Base-by-base conservation (phyloP, 768 basidiomycete genomes). In the Cantharellus cinnabarinus region DNA sequence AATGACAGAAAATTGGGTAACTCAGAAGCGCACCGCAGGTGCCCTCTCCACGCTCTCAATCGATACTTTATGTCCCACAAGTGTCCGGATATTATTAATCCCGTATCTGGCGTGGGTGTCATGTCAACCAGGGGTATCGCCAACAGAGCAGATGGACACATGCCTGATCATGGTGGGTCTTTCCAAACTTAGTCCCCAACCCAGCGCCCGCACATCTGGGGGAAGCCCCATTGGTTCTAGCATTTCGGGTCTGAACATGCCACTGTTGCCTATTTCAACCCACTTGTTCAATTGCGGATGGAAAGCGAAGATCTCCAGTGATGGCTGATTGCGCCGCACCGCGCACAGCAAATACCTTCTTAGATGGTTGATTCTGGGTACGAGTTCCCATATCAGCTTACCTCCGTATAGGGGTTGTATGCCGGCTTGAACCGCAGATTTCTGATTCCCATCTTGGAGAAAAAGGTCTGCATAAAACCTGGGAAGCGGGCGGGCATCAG, bases 201-300 rank as follows among this genome's bases (percentile, higher is more conserved):
- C 95, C 62, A 91, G 88, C 35, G 97, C 94, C 35, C 91, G 83
- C 5, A 98, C 90, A 66, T 91, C 91, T 63, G 88, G 85, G 0
- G 95, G 95, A 68, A 98, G 82, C 40, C 95, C 95, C 93, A 98
- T 97, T 4, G 95, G 91, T 68, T 91, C 91, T 40, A 99, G 75
- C 94, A 99, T 97, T 70, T 99, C 95, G 2, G 95, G 95, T 41
- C 95, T 81, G 82, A 99, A 99, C 87, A 99, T 94, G 34, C 95
- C 95, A 67, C 90, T 94, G 72, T 98, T 98, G 41, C 94, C 94
- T 40, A 98, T 89, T 70, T 97, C 94, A 41, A 98, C 93, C 90
- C 91, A 95, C 66, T 86, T 85, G 69, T 86, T 76, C 42, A 98
- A 78, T 71, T 83, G 79, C 42, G 91, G 89, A 66, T 99, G 95